Percentiles rank a stretch among this genome's conserved stretches.
These are phyloP conservation scores for Apiospora koreana DNA, from an alignment of 2,329 filamentous ascomycete genomes.

Conservation along the genomic window DNA sequence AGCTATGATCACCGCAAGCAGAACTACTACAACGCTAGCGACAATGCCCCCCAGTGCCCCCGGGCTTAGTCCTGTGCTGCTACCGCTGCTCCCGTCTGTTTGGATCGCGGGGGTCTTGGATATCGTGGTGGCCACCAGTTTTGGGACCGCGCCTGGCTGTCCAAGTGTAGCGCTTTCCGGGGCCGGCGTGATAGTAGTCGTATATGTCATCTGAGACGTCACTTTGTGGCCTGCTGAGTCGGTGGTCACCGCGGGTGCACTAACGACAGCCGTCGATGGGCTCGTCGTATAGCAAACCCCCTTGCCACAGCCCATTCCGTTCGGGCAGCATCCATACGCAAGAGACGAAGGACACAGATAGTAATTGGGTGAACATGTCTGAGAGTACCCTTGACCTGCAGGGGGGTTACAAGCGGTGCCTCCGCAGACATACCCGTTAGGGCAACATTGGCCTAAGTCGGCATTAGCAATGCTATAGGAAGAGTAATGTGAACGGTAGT, in stretches of 20 bases:
- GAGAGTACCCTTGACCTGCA: constrained; percentile 39
- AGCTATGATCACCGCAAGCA: constrained; percentile 48
- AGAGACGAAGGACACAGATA: constrained; percentile 52
- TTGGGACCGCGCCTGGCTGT: constrained; percentile 34
- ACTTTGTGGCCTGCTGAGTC: constrained; percentile 38
- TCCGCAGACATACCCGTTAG: constrained; percentile 46
- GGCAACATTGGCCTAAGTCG: constrained; percentile 44
- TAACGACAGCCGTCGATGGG: constrained; percentile 46
- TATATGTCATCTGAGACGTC: constrained; percentile 44
- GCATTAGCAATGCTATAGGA: background rate
- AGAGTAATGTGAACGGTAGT: background rate
- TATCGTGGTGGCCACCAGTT: constrained; percentile 45
- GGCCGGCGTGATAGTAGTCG: constrained; percentile 33
- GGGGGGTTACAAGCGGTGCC: constrained; percentile 44
- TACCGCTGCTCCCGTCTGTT: constrained; percentile 22
- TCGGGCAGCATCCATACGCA: constrained; percentile 55
- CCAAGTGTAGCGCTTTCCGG: constrained; percentile 27
- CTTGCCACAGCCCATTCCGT: constrained; percentile 49
- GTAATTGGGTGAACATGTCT: constrained; percentile 45
- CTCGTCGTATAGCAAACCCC: constrained; percentile 49
- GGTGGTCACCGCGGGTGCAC: constrained; percentile 47
- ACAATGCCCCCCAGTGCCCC: constrained; percentile 55
- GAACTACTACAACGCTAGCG: constrained; percentile 48
- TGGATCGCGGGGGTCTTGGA: constrained; percentile 40
- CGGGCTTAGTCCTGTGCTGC: constrained; percentile 37